Evolutionary conservation across 495 filamentous ascomycete genomes (phyloP), one percentile per base, ranked within the genome.

Genomic region (Massariosphaeria phaeospora): DNA sequence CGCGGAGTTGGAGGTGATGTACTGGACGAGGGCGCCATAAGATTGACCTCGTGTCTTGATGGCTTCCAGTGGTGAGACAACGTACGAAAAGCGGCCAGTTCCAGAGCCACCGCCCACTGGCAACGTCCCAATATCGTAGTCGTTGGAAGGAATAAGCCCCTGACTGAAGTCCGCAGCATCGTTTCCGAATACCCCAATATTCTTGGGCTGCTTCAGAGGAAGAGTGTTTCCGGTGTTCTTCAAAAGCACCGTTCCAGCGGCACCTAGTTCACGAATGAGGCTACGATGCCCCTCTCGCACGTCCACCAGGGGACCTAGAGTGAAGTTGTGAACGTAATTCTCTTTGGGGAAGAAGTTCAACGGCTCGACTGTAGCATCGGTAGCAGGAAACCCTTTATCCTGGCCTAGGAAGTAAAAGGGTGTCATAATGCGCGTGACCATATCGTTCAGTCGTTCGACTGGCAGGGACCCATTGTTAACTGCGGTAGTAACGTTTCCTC

Each of bases 101-200:
- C 83, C 83, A 0, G 79, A 83, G 6, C 82, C 79, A 20, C 79
- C 80, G 23, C 80, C 83, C 1, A 75, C 73, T 30, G 77, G 66
- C 12, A 84, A 55, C 0, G 83, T 85, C 0, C 81, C 78, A 27
- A 69, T 72, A n/a, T 79, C 75, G 63, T 74, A 82, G 9, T 71
- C 69, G 8, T 1, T 2, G 25, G 35, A 21, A 11, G 42, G 26
- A 20, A 48, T 49, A 17, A 29, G 57, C 4, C 51, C 50, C 39
- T 6, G 17, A 45, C 45, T 51, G 25, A 46, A 21, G 31, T 68
- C 68, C 1, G 77, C 78, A 13, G 81, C 82, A 38, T 84, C 83
- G 17, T 83, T 78, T 9, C 84, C 83, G 50, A 84, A 78, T 15
- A 87, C 73, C 2, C 74, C 78, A 17, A 86, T 73, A 58, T 73